Evolutionary conservation across 1,284 basidiomycete genomes (phyloP).

Genomic region (Anthracocystis walkeri): DNA sequence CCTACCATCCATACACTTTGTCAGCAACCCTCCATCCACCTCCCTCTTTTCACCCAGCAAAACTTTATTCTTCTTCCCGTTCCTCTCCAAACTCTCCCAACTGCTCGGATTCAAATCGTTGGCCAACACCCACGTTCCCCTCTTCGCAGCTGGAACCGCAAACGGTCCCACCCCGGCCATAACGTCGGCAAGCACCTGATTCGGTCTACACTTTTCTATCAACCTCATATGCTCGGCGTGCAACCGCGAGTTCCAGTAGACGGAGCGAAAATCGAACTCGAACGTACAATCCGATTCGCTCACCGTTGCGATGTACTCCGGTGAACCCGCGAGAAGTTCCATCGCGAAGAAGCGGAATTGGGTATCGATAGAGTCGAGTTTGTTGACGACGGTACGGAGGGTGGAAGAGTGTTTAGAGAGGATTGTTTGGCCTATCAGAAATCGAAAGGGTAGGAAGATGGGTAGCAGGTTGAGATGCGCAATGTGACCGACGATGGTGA

Average conservation of each 20-base stretch:
- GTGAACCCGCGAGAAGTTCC: constrained; percentile 93
- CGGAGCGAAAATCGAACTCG: constrained; percentile 91
- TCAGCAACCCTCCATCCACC: constrained; percentile 31
- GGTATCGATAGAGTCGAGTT: constrained; percentile 86
- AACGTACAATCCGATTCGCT: constrained; percentile 80
- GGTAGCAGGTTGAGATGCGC: constrained; percentile 88
- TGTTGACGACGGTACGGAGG: constrained; percentile 93
- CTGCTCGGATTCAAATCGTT: constrained; percentile 95
- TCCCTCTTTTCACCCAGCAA: constrained; percentile 10
- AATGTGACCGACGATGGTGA: constrained; percentile 90
- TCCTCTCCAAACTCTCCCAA: constrained; percentile 76
- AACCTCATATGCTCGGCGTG: constrained; percentile 91
- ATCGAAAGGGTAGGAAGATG: constrained; percentile 90
- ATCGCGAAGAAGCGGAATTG: constrained; percentile 95
- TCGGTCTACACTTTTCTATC: constrained; percentile 76
- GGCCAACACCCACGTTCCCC: constrained; percentile 80
- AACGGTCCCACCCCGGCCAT: constrained; percentile 99
- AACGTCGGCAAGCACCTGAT: constrained; percentile 85
- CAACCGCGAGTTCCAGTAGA: constrained; percentile 98
- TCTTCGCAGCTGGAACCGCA: constrained; percentile 89
- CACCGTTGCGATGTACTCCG: constrained; percentile 79
- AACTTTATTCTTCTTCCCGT: constrained; percentile 57
- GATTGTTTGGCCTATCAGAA: constrained; percentile 89
- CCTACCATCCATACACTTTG: constrained; percentile 58
- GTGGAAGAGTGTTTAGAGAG: constrained; percentile 73